Evolutionary conservation across 495 filamentous ascomycete species (phyloP), one percentile per base, ranked within the genome.

Genomic region (Bombardia bombarda): DNA sequence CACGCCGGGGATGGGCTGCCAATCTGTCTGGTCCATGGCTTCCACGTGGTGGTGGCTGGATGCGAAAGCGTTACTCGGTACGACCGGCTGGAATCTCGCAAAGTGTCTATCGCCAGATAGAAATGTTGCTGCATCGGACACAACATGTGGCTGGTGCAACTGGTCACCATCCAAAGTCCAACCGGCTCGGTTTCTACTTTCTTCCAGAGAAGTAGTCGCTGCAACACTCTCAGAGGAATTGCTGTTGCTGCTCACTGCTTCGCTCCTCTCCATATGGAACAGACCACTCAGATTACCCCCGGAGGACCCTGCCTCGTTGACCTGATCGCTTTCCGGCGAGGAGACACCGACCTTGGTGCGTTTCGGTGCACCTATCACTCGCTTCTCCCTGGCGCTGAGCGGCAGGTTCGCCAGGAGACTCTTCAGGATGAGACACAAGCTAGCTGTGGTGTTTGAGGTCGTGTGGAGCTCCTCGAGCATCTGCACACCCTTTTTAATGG

Each of bases 381-480:
- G 43, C 38, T 52, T 51, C 38, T 61, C 58, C 28, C 33, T 43
- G 14, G 40, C 3, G 33, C 44, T 57, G 28, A 58, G 48, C 2
- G 58, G 58, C 38, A 61, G 38, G 5, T 50, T 47, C 4, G 18
- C 21, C 0, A 63, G 38, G 26, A 59, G 52, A 4, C 49, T 45
- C 37, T 49, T 51, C 16, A 62, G 50, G 30, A 62, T 55, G 33
- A 54, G 51, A 26, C 58, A 56, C 30, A 62, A 36, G 8, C 38
- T 50, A 14, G 47, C 32, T 18, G 49, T 55, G 35, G 40, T 62
- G 51, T 44, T 61, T 45, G 60, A 60, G 5, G 53, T 38, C 2
- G 46, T 16, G 7, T 31, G 34, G 32, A 70, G 50, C 39, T 63
- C 50, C 9, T 58, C 51, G 21, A 75, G 58, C 52, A 71, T 61